Evolutionary conservation across 1,284 basidiomycete genomes (phyloP), one percentile per base, ranked within the genome.

Genomic region (Sanghuangporus weigelae): DNA sequence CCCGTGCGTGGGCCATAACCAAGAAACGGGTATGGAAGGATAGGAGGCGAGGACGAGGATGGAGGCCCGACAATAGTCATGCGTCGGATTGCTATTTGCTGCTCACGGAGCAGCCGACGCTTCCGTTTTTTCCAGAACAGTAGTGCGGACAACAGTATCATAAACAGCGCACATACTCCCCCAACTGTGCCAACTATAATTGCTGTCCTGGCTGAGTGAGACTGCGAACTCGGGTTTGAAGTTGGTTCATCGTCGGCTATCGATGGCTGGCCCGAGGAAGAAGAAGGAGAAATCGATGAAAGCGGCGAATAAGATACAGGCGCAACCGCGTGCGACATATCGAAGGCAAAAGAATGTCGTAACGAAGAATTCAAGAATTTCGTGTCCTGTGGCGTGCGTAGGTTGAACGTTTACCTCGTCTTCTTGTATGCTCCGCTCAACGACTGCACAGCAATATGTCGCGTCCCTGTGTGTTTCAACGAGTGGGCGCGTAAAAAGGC

Each of bases 21-120:
- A 21, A 51, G 31, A 35, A 38, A 60, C 21, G 49, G 39, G 48
- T 49, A 46, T 12, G 23, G 40, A n/a, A 54, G 36, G 16, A 35
- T 36, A 16, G 53, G 31, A 7, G 26, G 36, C 11, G 53, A 14
- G 53, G 53, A n/a, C 3, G 51, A 31, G 31, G 60, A 11, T 12
- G 50, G 26, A 16, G 57, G 57, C 2, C 39, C 57, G 38, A 63
- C 49, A 48, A 63, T 39, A 5, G 62, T 59, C 62, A 63, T 63
- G 7, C 48, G 57, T 3, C 62, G 48, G 40, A 63, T 63, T 40
- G 62, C 57, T 16, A 48, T 39, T 48, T 53, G 57, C 51, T 59
- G 56, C 57, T 42, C 12, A 38, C 39, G 39, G 23, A 46, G 48
- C 54, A 63, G 36, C 14, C 62, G 62, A 23, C 56, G 42, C 31